Conservation (phyloP, 306 rosid genomes). For the Abrus precatorius region DNA sequence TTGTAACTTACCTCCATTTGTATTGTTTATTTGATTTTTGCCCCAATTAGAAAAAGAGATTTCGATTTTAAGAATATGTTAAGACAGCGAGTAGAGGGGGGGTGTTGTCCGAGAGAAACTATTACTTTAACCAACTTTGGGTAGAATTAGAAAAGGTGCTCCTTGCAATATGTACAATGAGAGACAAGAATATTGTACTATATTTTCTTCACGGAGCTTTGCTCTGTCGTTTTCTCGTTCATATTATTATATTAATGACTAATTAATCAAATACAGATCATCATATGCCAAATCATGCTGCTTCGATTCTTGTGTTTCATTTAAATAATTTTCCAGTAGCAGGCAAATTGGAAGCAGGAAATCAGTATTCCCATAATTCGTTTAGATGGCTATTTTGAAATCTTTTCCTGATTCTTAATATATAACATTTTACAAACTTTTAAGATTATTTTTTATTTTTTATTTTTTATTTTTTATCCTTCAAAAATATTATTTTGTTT, state of each 20-base stretch:
- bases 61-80: background rate
- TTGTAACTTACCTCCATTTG: background rate
- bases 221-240: background rate
- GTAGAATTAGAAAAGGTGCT: background rate
- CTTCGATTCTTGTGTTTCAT: background rate
- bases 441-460: too few relatives aligned
- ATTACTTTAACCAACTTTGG: background rate
- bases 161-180: conserved; percentile 17
- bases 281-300: background rate
- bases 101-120: background rate
- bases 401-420: too few relatives aligned
- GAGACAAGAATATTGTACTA: conserved; percentile 20
- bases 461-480: too few relatives aligned
- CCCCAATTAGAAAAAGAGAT: background rate
- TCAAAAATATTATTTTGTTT: too few relatives aligned
- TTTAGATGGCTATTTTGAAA: too few relatives aligned
- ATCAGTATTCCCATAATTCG: background rate
- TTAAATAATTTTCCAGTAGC: conserved; percentile 20
- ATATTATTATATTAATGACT: too few relatives aligned
- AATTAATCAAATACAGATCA: background rate
- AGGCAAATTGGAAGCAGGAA: conserved; percentile 2
- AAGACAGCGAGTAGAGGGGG: background rate
- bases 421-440: too few relatives aligned
- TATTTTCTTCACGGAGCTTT: background rate
- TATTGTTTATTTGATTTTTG: background rate